Conservation (phyloP, 2,329 filamentous ascomycete species). For the Sporothrix globosa region DNA sequence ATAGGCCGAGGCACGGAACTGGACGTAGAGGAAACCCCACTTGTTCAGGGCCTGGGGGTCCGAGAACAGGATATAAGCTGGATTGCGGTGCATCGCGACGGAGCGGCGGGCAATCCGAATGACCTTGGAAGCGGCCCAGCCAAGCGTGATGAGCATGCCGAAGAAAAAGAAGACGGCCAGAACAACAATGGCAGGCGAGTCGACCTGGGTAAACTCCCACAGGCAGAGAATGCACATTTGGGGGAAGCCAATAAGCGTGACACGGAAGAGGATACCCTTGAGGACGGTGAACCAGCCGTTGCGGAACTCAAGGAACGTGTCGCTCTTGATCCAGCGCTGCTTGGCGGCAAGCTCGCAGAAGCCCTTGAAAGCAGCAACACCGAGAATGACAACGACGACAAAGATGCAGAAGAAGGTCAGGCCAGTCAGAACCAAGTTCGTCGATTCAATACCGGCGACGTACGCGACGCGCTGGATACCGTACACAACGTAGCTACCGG, state of each 20-base stretch:
- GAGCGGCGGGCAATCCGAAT: constrained; percentile 79
- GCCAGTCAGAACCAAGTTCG: constrained; percentile 84
- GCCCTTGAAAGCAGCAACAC: constrained; percentile 74
- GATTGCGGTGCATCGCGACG: constrained; percentile 84
- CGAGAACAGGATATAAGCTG: constrained; percentile 87
- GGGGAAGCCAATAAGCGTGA: constrained; percentile 81
- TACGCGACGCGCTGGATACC: constrained; percentile 86
- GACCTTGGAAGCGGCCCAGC: constrained; percentile 80
- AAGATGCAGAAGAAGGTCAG: constrained; percentile 81
- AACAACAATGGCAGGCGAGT: constrained; percentile 78
- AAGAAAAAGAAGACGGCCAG: constrained; percentile 80
- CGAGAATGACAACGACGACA: constrained; percentile 68
- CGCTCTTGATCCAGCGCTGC: constrained; percentile 72
- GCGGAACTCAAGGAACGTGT: constrained; percentile 77
- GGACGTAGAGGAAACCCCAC: constrained; percentile 90
- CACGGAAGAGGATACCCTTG: constrained; percentile 82
- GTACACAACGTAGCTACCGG: constrained; percentile 60
- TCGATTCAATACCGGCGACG: constrained; percentile 73
- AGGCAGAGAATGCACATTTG: constrained; percentile 82
- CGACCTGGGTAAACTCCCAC: constrained; percentile 79
- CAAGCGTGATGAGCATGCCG: constrained; percentile 71
- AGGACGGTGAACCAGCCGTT: constrained; percentile 84
- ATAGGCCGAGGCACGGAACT: constrained; percentile 85
- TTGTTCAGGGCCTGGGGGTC: constrained; percentile 84
- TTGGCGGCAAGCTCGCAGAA: constrained; percentile 72